Percentiles rank a stretch among this genome's conserved stretches.
Conservation (phyloP, 495 filamentous ascomycete genomes). For the Xylaria acuta region DNA sequence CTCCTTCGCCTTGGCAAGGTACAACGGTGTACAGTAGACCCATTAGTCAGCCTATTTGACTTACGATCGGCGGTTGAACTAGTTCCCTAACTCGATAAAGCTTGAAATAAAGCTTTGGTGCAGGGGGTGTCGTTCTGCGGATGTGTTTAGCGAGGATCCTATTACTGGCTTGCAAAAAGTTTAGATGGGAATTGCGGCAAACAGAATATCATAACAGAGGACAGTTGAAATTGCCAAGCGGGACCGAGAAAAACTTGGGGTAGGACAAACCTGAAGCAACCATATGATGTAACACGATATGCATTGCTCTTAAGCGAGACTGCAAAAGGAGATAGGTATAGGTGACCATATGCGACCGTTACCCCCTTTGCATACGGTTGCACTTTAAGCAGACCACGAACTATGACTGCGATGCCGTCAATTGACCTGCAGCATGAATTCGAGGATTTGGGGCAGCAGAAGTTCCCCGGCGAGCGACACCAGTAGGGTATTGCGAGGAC, state of each 20-base stretch:
- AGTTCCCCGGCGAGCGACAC: background rate
- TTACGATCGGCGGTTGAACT: background rate
- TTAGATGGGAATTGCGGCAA: background rate
- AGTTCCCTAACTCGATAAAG: background rate
- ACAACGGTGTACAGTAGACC: background rate
- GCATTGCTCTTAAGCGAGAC: background rate
- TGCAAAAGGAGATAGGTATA: background rate
- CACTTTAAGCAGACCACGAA: slow-evolving; percentile 1
- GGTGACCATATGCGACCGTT: background rate
- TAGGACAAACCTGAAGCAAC: background rate
- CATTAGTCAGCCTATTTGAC: slow-evolving; percentile 19
- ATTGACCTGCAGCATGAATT: background rate
- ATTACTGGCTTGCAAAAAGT: background rate
- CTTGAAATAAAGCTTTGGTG: background rate
- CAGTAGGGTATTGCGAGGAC: background rate
- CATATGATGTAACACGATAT: background rate
- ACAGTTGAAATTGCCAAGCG: background rate
- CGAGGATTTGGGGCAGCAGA: background rate
- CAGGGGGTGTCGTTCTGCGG: background rate
- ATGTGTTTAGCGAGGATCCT: background rate
- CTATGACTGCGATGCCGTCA: background rate
- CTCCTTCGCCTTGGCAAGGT: slow-evolving; percentile 16
- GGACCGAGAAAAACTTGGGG: background rate
- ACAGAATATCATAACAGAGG: background rate
- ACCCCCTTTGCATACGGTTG: background rate